phyloP scores from a whole-genome alignment of 1,139 yeast genomes.

The Zhuliangozyma parablackwelliae region DNA sequence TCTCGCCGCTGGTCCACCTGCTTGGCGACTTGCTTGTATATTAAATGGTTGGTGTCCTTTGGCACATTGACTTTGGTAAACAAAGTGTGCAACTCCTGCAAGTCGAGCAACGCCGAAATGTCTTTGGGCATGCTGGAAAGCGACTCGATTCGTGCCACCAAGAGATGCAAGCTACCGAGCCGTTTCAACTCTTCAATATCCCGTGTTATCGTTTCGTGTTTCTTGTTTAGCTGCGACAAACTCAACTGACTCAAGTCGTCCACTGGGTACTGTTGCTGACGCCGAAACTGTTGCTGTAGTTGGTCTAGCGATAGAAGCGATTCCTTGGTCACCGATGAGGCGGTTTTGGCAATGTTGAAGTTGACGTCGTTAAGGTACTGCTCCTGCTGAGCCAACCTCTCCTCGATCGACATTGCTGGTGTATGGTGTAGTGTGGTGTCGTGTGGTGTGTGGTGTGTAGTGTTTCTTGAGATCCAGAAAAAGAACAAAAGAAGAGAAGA shows the following conservation, averaged over 20 bases:
- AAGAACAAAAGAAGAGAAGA: too few species aligned
- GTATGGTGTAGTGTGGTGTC: background rate
- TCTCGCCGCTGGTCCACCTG: slow-evolving; percentile 5
- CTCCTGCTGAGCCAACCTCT: slow-evolving; percentile 2
- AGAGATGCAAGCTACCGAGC: slow-evolving; percentile 19
- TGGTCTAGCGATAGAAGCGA: slow-evolving; percentile 3
- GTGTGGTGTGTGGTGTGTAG: background rate
- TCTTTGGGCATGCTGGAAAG: slow-evolving; percentile 10
- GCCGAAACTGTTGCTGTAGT: slow-evolving; percentile 5
- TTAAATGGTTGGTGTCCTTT: slow-evolving; percentile 5
- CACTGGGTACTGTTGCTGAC: background rate
- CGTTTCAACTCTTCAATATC: slow-evolving; percentile 17
- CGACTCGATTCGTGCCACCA: slow-evolving; percentile 18
- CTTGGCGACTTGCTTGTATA: slow-evolving; percentile 9
- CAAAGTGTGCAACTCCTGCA: slow-evolving; percentile 11
- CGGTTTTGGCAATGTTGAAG: background rate
- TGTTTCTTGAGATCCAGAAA: background rate
- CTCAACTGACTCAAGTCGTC: slow-evolving; percentile 6
- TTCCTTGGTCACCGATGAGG: slow-evolving; percentile 2
- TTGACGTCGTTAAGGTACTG: slow-evolving; percentile 2
- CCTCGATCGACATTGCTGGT: slow-evolving; percentile 7
- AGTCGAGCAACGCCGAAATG: slow-evolving; percentile 10
- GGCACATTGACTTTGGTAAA: slow-evolving; percentile 4
- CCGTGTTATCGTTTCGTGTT: slow-evolving; percentile 12
- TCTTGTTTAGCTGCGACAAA: slow-evolving; percentile 19